Evolutionary conservation across 1,284 basidiomycete species (phyloP).

Genomic region (Waitea zeae): DNA sequence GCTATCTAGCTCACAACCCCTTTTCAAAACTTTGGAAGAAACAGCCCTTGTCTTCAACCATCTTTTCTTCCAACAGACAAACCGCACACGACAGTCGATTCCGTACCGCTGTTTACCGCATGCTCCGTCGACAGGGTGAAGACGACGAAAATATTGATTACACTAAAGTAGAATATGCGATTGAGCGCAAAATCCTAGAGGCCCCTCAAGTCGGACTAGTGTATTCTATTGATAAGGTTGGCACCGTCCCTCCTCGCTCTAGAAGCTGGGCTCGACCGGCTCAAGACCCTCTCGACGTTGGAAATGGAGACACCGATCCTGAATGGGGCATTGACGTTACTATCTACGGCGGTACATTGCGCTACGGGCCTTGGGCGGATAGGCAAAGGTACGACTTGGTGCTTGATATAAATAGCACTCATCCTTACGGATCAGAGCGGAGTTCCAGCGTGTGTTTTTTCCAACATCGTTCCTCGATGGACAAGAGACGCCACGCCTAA

Average conservation of each 20-base stretch:
- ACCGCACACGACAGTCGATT: background rate
- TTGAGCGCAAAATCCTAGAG: conserved; percentile 71
- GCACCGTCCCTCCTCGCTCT: conserved; percentile 41
- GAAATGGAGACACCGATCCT: conserved; percentile 76
- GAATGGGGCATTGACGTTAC: conserved; percentile 86
- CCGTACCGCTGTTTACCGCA: background rate
- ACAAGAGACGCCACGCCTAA: conserved; percentile 34
- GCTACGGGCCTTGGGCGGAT: conserved; percentile 92
- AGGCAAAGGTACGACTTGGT: conserved; percentile 47
- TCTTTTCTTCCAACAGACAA: background rate
- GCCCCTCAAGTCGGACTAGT: conserved; percentile 57
- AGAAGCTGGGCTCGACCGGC: too few species aligned
- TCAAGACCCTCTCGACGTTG: conserved; percentile 38
- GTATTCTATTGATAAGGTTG: conserved; percentile 71
- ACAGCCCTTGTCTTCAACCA: background rate
- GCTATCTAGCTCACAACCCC: conserved; percentile 24
- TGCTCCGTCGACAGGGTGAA: conserved; percentile 19
- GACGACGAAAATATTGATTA: conserved; percentile 24
- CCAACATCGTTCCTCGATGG: conserved; percentile 60
- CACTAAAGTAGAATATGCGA: conserved; percentile 61
- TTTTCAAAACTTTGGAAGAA: conserved; percentile 39
- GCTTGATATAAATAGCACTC: background rate
- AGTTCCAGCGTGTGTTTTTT: conserved; percentile 69
- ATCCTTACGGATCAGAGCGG: conserved; percentile 24
- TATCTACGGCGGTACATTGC: conserved; percentile 53